Conservation (phyloP, 1,284 basidiomycete species). For the Boletus mariae region DNA sequence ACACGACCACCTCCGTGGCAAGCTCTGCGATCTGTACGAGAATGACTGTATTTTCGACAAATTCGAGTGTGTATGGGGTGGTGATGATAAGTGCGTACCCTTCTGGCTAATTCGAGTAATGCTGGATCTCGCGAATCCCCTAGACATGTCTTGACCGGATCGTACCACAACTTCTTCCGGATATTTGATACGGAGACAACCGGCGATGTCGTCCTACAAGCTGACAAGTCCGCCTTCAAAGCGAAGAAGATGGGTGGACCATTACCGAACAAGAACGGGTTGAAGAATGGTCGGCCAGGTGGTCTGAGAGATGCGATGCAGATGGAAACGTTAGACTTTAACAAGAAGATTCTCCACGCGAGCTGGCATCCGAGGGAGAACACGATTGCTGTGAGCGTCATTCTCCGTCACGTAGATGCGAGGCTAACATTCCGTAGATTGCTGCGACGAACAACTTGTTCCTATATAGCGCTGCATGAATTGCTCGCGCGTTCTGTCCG, state of each 20-base stretch:
- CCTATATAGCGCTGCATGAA: conserved; percentile 80
- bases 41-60: conserved; percentile 99
- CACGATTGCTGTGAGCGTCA: conserved; percentile 82
- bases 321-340: conserved; percentile 91
- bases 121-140: conserved; percentile 7
- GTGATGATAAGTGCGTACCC: conserved; percentile 84
- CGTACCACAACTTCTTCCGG: conserved; percentile 99
- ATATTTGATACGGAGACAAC: conserved; percentile 94
- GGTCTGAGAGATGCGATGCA: conserved; percentile 84
- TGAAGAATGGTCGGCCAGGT: conserved; percentile 70
- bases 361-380: conserved; percentile 98
- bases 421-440: conserved; percentile 51
- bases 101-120: conserved; percentile 3
- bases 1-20: conserved; percentile 95
- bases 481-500: not conserved
- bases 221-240: conserved; percentile 99
- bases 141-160: conserved; percentile 93
- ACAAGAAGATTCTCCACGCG: conserved; percentile 98
- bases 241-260: conserved; percentile 95
- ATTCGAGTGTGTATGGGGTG: conserved; percentile 96
- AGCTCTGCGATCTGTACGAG: conserved; percentile 98
- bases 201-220: conserved; percentile 92
- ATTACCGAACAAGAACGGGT: conserved; percentile 61
- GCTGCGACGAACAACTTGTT: conserved; percentile 94
- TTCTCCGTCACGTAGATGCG: not conserved